Conservation (phyloP, 2,329 filamentous ascomycete genomes). For the Aspergillus floridensis region DNA sequence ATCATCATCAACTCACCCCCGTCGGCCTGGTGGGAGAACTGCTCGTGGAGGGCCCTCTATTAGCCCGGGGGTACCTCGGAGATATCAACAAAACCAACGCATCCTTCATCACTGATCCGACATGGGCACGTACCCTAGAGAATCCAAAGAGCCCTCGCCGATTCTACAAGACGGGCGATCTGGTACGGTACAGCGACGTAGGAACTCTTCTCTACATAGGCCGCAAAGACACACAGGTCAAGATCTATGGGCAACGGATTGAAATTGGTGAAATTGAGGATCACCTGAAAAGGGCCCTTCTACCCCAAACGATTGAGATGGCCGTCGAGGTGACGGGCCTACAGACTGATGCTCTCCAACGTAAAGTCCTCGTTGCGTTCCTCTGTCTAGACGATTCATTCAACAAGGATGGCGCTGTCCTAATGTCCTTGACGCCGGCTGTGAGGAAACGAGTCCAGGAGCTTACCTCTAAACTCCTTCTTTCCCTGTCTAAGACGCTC, state of each 20-base stretch:
- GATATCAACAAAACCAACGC: neutral
- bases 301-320: neutral
- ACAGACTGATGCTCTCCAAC: too few relatives aligned
- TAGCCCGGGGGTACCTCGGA: neutral
- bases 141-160: neutral
- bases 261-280: conserved; percentile 7
- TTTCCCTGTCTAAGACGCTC: neutral
- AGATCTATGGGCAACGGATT: conserved; percentile 7
- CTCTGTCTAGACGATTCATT: neutral
- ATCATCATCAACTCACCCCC: conserved; percentile 1
- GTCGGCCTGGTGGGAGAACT: conserved; percentile 6
- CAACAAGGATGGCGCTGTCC: neutral
- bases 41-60: neutral
- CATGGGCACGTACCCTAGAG: neutral
- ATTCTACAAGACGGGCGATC: conserved; percentile 7
- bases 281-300: neutral
- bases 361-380: neutral
- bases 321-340: neutral
- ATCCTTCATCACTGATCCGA: neutral
- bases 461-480: too few relatives aligned
- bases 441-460: too few relatives aligned
- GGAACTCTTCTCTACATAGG: neutral
- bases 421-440: too few relatives aligned
- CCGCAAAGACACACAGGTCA: conserved; percentile 8
- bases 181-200: neutral